phyloP scores from a whole-genome alignment of 306 rosid genomes.

The Vigna mungo region DNA sequence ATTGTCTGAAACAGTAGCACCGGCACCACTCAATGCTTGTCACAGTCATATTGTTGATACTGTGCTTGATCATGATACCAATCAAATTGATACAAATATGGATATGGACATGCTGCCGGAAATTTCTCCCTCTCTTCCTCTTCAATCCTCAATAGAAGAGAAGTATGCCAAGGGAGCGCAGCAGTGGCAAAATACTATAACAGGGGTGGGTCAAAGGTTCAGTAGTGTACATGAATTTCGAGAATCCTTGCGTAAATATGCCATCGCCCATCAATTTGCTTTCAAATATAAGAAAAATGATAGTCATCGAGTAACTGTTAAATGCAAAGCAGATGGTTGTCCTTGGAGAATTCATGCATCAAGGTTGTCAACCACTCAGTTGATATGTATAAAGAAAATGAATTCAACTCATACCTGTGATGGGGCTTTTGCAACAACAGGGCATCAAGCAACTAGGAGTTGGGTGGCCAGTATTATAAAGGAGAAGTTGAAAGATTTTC shows the following conservation, averaged over 20 bases:
- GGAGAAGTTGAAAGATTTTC: constrained; percentile 84
- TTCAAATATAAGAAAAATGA: constrained; percentile 96
- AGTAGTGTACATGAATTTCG: constrained; percentile 92
- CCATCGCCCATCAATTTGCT: constrained; percentile 96
- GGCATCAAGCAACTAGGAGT: constrained; percentile 98
- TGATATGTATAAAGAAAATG: constrained; percentile 98
- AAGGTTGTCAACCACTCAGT: constrained; percentile 87
- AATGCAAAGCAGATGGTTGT: constrained; percentile 98
- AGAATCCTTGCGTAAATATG: constrained; percentile 91
- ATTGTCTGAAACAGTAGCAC: constrained; percentile 76
- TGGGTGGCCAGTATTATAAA: constrained; percentile 98
- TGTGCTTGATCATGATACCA: constrained; percentile 61
- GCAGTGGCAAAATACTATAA: constrained; percentile 95
- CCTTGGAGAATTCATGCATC: constrained; percentile 99
- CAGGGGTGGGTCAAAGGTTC: constrained; percentile 95
- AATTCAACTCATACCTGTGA: constrained; percentile 83
- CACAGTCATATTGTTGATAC: constrained; percentile 49
- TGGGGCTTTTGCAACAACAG: constrained; percentile 86
- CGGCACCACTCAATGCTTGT: neutral
- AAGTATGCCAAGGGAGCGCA: constrained; percentile 81
- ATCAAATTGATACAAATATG: constrained; percentile 59
- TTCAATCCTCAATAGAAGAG: constrained; percentile 56
- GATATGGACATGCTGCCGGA: constrained; percentile 58
- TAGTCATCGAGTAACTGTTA: constrained; percentile 98
- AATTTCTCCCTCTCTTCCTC: constrained; percentile 56